Conservation (phyloP, 441 rosid species). For the Rhodomyrtus psidioides region DNA sequence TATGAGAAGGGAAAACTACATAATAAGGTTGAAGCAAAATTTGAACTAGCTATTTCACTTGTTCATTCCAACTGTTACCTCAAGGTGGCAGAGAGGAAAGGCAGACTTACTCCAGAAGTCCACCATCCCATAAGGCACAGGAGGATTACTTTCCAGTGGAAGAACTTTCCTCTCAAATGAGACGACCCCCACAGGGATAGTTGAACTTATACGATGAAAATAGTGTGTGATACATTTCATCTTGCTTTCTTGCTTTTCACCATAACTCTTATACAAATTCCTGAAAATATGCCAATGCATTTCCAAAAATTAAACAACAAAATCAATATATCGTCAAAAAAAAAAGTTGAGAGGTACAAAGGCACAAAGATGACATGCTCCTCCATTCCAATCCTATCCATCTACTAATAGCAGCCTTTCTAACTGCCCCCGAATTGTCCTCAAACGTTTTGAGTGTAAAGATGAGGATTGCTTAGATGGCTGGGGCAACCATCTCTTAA, state of each 20-base stretch:
- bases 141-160: slow-evolving; percentile 25
- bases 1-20: neutral
- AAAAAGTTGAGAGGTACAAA: neutral
- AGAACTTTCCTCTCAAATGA: slow-evolving; percentile 88
- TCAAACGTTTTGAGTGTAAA: neutral
- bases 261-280: slow-evolving; percentile 50
- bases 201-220: slow-evolving; percentile 64
- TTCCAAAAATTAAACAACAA: neutral
- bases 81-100: slow-evolving; percentile 50
- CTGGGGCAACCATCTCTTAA: neutral
- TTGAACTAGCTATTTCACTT: neutral
- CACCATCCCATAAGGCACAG: slow-evolving; percentile 33
- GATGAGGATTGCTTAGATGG: neutral
- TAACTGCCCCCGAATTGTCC: neutral
- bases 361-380: neutral
- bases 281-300: slow-evolving; percentile 25
- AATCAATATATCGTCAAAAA: neutral
- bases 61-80: slow-evolving; percentile 34
- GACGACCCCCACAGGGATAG: slow-evolving; percentile 50
- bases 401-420: neutral
- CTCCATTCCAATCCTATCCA: neutral
- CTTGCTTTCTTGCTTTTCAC: slow-evolving; percentile 62
- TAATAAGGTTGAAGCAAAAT: neutral
- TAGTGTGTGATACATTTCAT: slow-evolving; percentile 70
- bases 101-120: slow-evolving; percentile 68